Conservation (phyloP, 345 rosid genomes). For the Rhizophora mangle region DNA sequence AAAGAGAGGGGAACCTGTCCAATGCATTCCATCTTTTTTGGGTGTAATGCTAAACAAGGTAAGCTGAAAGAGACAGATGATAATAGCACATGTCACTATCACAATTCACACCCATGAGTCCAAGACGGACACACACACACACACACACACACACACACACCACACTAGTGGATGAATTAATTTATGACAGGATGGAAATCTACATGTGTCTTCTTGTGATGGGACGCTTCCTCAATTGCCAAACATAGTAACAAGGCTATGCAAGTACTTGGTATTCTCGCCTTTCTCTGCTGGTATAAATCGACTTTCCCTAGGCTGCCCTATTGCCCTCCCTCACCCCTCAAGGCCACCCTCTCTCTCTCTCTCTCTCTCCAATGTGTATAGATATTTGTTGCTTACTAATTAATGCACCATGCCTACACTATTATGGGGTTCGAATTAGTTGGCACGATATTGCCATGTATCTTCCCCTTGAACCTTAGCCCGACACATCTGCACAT, state of each 20-base stretch:
- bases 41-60: conserved; percentile 73
- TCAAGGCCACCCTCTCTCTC: conserved; percentile 22
- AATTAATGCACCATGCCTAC: no score
- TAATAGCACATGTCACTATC: conserved; percentile 60
- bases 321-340: conserved; percentile 19
- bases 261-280: conserved; percentile 39
- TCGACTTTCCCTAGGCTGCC: conserved; percentile 52
- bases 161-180: not conserved
- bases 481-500: no score
- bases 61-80: conserved; percentile 59
- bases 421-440: no score
- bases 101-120: not conserved
- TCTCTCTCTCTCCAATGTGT: not conserved
- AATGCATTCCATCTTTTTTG: conserved; percentile 62
- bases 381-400: not conserved
- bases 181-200: not conserved
- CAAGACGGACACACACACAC: no score
- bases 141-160: no score
- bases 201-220: conserved; percentile 41
- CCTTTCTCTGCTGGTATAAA: conserved; percentile 70
- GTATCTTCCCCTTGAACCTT: no score
- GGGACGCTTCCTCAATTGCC: conserved; percentile 75
- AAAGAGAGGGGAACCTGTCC: conserved; percentile 43
- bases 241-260: conserved; percentile 44
- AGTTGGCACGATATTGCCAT: no score